These are phyloP conservation scores for Pleurotus ostreatus DNA, from an alignment of 768 basidiomycete species.

Conservation along the genomic window DNA sequence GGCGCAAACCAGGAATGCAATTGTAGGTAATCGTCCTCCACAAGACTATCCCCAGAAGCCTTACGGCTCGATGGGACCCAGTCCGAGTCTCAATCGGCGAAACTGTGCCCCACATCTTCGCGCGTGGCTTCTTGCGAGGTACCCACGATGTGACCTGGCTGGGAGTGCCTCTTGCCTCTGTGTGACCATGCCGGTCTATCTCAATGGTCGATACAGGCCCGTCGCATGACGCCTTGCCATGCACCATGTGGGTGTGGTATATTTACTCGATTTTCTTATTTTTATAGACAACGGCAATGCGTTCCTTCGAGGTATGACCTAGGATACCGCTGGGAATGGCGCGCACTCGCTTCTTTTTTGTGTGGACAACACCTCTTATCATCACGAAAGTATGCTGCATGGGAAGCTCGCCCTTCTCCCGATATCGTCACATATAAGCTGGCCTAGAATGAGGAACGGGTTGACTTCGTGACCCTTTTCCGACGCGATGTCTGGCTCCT, in stretches of 20 bases:
- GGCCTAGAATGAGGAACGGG: neutral
- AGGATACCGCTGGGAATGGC: neutral
- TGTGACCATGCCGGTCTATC: neutral
- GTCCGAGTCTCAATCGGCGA: neutral
- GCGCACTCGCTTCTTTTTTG: neutral
- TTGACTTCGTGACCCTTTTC: neutral
- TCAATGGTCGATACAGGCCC: neutral
- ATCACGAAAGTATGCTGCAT: neutral
- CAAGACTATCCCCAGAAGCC: neutral
- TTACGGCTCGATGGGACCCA: neutral
- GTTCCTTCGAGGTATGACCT: neutral
- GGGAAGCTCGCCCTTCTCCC: neutral
- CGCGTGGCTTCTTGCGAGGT: neutral
- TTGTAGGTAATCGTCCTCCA: neutral
- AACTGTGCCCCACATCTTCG: neutral
- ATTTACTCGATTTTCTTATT: neutral
- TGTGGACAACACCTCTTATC: neutral
- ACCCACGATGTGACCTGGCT: conserved; percentile 6
- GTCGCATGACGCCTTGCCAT: neutral
- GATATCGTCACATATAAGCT: neutral
- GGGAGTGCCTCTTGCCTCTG: neutral
- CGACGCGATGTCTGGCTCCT: conserved; percentile 3
- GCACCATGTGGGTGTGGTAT: conserved; percentile 2
- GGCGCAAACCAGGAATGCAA: neutral
- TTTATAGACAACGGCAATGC: neutral